phyloP scores from a whole-genome alignment of 106 monocot species.

The Iris macrosiphon region DNA sequence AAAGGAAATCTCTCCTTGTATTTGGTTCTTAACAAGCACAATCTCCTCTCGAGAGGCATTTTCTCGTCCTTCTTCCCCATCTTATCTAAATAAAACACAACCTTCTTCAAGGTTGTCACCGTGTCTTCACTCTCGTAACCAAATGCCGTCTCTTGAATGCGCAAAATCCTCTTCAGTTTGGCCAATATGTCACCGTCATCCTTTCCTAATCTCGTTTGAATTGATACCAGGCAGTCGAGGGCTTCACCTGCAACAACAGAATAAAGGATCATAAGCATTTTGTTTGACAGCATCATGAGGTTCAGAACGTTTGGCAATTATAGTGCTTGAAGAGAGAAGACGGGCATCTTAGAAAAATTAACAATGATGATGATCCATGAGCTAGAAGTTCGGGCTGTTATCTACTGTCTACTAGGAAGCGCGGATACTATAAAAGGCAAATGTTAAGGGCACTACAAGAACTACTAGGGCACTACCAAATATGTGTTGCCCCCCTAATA shows the following conservation, averaged over 20 bases:
- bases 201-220: slow-evolving; percentile 54
- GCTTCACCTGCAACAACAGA: slow-evolving; percentile 50
- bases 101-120: slow-evolving; percentile 45
- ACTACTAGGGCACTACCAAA: too few relatives aligned
- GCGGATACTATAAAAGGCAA: too few relatives aligned
- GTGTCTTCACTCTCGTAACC: slow-evolving; percentile 53
- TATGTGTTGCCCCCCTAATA: too few relatives aligned
- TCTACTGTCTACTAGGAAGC: too few relatives aligned
- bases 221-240: slow-evolving; percentile 68
- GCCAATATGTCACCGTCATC: slow-evolving; percentile 39
- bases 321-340: too few relatives aligned
- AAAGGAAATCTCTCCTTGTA: slow-evolving; percentile 31
- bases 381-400: too few relatives aligned
- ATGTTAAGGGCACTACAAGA: too few relatives aligned
- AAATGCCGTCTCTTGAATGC: slow-evolving; percentile 72
- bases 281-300: too few relatives aligned
- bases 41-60: slow-evolving; percentile 54
- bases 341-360: too few relatives aligned
- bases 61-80: slow-evolving; percentile 59
- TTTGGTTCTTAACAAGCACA: slow-evolving; percentile 32
- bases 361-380: too few relatives aligned
- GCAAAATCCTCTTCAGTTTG: slow-evolving; percentile 50
- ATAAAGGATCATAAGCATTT: neutral
- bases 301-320: too few relatives aligned
- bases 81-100: slow-evolving; percentile 32